A percentile compares a stretch with the other conserved stretches of the same genome.
phyloP scores from a whole-genome alignment of 371 early-diverging fungal genomes.

The Actinomortierella ambigua region DNA sequence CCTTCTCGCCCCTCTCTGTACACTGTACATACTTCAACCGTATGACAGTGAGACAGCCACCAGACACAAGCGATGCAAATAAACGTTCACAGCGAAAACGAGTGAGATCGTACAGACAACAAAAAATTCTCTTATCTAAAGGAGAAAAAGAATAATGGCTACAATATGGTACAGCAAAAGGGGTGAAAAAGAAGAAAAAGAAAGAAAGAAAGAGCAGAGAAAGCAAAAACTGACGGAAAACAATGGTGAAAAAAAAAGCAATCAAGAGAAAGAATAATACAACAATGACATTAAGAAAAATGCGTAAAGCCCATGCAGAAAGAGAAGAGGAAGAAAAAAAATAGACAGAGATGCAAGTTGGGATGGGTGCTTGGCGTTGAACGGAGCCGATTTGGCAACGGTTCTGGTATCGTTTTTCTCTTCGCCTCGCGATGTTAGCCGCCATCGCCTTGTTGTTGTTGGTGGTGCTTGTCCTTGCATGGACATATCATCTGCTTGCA shows the following conservation, averaged over 20 bases:
- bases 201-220: background rate
- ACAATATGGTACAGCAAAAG: background rate
- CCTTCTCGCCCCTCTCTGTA: no score
- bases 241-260: background rate
- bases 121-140: no score
- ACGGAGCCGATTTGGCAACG: background rate
- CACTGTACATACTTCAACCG: no score
- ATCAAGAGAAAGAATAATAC: slow-evolving; percentile 1
- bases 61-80: no score
- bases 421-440: slow-evolving; percentile 12
- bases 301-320: background rate
- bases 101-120: no score
- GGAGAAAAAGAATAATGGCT: background rate
- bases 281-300: background rate
- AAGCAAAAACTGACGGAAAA: background rate
- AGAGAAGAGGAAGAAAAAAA: slow-evolving; percentile 1
- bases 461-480: no score
- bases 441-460: slow-evolving; percentile 30
- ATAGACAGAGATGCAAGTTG: slow-evolving; percentile 1
- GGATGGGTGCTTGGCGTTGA: background rate
- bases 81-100: no score
- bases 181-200: slow-evolving; percentile 1
- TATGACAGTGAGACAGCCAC: no score
- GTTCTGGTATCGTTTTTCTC: background rate
- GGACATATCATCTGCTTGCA: no score